These are phyloP conservation scores for Spathaspora girioi DNA, from an alignment of 805 yeast species.

Conservation along the genomic window DNA sequence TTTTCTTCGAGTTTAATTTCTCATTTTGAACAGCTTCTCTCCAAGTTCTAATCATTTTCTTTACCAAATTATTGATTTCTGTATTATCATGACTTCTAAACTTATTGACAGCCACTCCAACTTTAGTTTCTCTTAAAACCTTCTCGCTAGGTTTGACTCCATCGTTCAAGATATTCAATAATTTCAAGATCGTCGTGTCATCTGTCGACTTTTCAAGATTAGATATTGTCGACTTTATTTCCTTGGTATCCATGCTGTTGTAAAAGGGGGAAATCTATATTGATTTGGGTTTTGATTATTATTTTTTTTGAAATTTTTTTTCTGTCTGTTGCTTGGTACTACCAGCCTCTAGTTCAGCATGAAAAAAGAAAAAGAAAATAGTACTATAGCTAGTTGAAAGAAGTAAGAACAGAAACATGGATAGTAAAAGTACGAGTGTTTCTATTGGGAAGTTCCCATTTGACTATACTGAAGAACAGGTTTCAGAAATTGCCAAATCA, in stretches of 20 bases:
- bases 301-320: not conserved
- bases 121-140: constrained; percentile 85
- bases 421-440: constrained; percentile 30
- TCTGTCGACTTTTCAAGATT: constrained; percentile 72
- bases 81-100: constrained; percentile 63
- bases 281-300: not conserved
- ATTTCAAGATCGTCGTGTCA: constrained; percentile 57
- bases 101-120: constrained; percentile 95
- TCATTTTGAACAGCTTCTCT: constrained; percentile 79
- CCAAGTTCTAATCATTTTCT: constrained; percentile 83
- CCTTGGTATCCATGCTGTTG: constrained; percentile 59
- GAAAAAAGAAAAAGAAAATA: too few species aligned
- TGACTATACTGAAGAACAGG: constrained; percentile 91
- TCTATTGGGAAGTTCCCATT: constrained; percentile 87
- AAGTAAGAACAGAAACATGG: constrained; percentile 3
- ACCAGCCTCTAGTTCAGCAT: too few species aligned
- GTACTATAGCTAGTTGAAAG: not conserved
- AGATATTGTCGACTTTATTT: constrained; percentile 64
- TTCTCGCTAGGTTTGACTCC: constrained; percentile 83
- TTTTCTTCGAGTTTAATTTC: constrained; percentile 39
- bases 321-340: not conserved
- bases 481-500: constrained; percentile 76
- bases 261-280: not conserved
- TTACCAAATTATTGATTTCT: constrained; percentile 71
- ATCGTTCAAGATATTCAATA: constrained; percentile 60